Base-by-base conservation (phyloP, 225 moss, liverwort and hornwort genomes). In the Lunularia cruciata region DNA sequence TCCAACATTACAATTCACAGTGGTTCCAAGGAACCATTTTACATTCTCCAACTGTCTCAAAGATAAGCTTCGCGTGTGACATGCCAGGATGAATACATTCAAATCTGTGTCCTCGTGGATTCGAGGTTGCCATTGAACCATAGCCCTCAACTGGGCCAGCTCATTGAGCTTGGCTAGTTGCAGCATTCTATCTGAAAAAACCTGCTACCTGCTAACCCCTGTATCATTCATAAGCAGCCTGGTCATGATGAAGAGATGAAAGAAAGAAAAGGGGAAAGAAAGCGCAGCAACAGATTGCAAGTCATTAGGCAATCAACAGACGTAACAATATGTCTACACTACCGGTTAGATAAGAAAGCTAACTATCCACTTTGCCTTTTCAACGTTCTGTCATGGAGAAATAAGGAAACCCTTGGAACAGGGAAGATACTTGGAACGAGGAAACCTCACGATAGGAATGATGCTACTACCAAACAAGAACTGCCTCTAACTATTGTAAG, bases 171-270 rank as follows among this genome's bases (percentile, higher is more conserved):
- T 65, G 65, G 46, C 65, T 62, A 75, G 51, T 68, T 59, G 75
- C 60, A 75, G 67, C 68, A 72, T 63, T 75, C 58, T 74, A 58
- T 39, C 59, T 68, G 67, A 31, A 68, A 60, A 67, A 59, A 59
- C 60, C 60, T 67, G 67, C 48, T 75, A 68, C 60, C 60, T 40
- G 61, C 61, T 61, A 61, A 53, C 30, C 53, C 74, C 66, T 48
- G 38, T 39, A 28, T 14, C 60, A 51, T 33, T 69, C 40, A 60
- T 62, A 47, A 65, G 65, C 25, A 61, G 68, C 60, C 37, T 40
- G 60, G 52, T 61, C 39, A 52, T 25, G 52, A 75, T 16, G 15
- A 62, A 26, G 61, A 39, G 61, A 40, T 58, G n/a, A 5, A 61
- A 61, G 22, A 38, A 22, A 38, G 36, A 23, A 61, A 61, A 10